Conservation (phyloP, 192 early-diverging fungal genomes). For the Linnemannia hyalina region DNA sequence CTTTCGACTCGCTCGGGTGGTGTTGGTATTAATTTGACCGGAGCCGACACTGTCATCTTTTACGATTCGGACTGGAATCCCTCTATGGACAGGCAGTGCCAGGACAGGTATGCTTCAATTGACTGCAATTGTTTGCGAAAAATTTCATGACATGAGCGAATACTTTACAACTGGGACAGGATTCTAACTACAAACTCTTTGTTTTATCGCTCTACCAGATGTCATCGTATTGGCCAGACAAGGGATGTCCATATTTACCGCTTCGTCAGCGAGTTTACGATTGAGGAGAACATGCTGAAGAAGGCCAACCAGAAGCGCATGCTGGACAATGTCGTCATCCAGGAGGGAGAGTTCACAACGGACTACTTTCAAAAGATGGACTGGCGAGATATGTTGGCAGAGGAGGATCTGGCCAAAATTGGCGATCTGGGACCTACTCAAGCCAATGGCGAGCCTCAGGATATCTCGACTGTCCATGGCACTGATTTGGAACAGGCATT, state of each 20-base stretch:
- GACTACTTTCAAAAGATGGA: conserved; percentile 73
- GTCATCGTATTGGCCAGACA: conserved; percentile 77
- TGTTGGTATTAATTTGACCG: conserved; percentile 82
- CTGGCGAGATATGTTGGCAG: conserved; percentile 66
- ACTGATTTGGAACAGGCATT: conserved; percentile 71
- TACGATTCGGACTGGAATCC: conserved; percentile 87
- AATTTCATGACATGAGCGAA: neutral
- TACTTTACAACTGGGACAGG: too few species aligned
- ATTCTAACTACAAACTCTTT: neutral
- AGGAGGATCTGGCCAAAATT: conserved; percentile 67
- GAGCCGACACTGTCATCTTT: conserved; percentile 86
- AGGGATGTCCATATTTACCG: conserved; percentile 85
- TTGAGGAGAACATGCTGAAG: conserved; percentile 83
- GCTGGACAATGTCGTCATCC: conserved; percentile 85
- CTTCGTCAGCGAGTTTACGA: conserved; percentile 77
- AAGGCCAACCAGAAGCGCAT: conserved; percentile 85
- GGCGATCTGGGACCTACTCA: conserved; percentile 55
- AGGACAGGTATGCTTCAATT: conserved; percentile 62
- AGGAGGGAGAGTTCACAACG: conserved; percentile 82
- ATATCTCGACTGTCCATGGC: conserved; percentile 33
- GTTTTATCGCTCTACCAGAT: conserved; percentile 34
- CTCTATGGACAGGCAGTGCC: conserved; percentile 79
- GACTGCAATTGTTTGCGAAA: neutral
- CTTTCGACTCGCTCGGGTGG: conserved; percentile 79
- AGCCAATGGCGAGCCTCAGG: conserved; percentile 34